phyloP scores from a whole-genome alignment of 805 yeast species.

The Kazachstania martiniae region DNA sequence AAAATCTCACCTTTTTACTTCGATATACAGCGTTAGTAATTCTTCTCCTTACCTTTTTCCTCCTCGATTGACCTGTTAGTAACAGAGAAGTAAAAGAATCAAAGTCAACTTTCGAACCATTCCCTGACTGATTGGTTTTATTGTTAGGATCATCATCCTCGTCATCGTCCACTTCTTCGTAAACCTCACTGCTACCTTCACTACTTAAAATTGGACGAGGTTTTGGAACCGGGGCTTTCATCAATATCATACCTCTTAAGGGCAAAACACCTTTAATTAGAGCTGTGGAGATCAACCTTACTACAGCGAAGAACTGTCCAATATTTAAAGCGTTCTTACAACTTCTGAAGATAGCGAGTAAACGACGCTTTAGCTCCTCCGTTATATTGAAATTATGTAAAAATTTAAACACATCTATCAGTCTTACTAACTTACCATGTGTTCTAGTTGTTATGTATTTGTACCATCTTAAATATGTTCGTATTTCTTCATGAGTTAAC shows the following conservation, averaged over 20 bases:
- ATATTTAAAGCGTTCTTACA: constrained; percentile 55
- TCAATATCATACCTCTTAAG: constrained; percentile 39
- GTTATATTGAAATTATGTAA: constrained; percentile 64
- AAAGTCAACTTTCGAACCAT: constrained; percentile 47
- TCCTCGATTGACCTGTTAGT: constrained; percentile 70
- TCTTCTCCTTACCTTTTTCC: constrained; percentile 24
- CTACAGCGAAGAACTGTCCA: constrained; percentile 82
- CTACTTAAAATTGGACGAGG: constrained; percentile 70
- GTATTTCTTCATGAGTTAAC: constrained; percentile 64
- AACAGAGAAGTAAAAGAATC: constrained; percentile 79
- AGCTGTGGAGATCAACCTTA: constrained; percentile 70
- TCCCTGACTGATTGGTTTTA: background rate
- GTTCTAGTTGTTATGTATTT: constrained; percentile 69
- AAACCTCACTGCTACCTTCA: constrained; percentile 41
- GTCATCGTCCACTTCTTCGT: constrained; percentile 30
- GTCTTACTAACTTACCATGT: constrained; percentile 50
- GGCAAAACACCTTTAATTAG: constrained; percentile 42
- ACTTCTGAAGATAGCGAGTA: constrained; percentile 41
- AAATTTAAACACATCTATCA: constrained; percentile 72
- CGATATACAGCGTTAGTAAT: constrained; percentile 27
- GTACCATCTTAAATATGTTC: constrained; percentile 89
- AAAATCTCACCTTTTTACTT: constrained; percentile 59
- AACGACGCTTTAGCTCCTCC: constrained; percentile 37
- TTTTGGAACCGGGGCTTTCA: constrained; percentile 56
- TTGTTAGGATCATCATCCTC: constrained; percentile 6